phyloP scores from a whole-genome alignment of 179 eudicot species.

The Nepenthes alata region DNA sequence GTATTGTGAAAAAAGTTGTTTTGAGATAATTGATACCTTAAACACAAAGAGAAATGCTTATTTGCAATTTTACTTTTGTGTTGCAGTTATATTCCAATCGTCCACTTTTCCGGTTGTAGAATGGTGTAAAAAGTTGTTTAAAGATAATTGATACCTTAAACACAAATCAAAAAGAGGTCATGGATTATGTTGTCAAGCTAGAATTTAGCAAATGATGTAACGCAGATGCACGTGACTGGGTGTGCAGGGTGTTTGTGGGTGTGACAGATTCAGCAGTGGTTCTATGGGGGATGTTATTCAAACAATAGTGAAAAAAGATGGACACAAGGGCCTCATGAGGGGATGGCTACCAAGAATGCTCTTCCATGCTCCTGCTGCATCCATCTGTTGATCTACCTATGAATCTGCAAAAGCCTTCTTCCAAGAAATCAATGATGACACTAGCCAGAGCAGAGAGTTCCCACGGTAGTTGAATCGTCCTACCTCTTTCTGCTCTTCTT shows the following conservation, averaged over 20 bases:
- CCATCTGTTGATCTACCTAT: conserved; percentile 42
- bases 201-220: too few relatives aligned
- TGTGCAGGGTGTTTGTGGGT: conserved; percentile 38
- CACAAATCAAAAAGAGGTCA: too few relatives aligned
- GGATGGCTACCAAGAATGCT: conserved; percentile 40
- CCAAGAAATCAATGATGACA: conserved; percentile 10
- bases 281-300: conserved; percentile 20
- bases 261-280: conserved; percentile 26
- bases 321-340: conserved; percentile 26
- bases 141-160: too few relatives aligned
- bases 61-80: too few relatives aligned
- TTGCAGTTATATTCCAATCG: too few relatives aligned
- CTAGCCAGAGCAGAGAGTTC: not conserved
- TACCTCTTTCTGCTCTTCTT: not conserved
- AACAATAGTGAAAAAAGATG: conserved; percentile 26
- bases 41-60: too few relatives aligned
- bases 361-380: conserved; percentile 43
- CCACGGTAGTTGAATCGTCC: not conserved
- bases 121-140: too few relatives aligned
- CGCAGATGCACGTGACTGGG: too few relatives aligned
- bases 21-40: too few relatives aligned
- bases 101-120: too few relatives aligned
- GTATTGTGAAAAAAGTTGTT: too few relatives aligned
- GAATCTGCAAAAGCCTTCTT: conserved; percentile 33
- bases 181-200: too few relatives aligned